Evolutionary conservation across 371 early-diverging fungal genomes (phyloP).

Genomic region (Mortierella sp.): DNA sequence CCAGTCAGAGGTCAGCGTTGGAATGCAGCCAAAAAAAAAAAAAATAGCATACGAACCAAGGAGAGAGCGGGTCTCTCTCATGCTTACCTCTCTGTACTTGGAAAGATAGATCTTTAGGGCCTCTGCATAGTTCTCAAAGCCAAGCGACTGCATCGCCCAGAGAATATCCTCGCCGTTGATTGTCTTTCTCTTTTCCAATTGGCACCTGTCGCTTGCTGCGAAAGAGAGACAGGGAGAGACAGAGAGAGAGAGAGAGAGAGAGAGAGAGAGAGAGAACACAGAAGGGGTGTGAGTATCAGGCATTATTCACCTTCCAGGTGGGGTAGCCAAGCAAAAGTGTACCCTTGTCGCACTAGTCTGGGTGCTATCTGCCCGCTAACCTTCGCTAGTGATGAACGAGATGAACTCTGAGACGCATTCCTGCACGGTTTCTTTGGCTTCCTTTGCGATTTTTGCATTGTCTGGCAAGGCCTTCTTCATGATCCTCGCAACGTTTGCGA

Average conservation of each 20-base stretch:
- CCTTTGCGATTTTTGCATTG: conserved; percentile 99
- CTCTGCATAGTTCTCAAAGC: conserved; percentile 98
- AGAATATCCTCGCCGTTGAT: conserved; percentile 99
- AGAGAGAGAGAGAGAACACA: background rate
- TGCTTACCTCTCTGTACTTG: conserved; percentile 87
- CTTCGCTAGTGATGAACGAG: conserved; percentile 98
- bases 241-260: background rate
- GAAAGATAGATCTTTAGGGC: conserved; percentile 92
- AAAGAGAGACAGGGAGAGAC: conserved; percentile 1
- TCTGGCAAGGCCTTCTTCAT: conserved; percentile 99
- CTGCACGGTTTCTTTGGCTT: conserved; percentile 98
- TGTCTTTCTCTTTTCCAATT: conserved; percentile 97
- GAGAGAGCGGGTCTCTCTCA: background rate
- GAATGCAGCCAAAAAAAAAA: background rate
- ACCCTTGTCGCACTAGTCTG: no score
- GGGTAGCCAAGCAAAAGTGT: background rate
- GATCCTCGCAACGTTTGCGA: conserved; percentile 94
- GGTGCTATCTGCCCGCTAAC: no score
- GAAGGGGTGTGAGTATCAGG: background rate
- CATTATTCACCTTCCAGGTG: no score
- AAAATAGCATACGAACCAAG: background rate
- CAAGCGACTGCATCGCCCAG: conserved; percentile 98
- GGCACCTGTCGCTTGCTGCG: conserved; percentile 93
- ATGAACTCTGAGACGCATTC: conserved; percentile 99
- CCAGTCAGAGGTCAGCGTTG: conserved; percentile 47